Evolutionary conservation across 306 rosid species (phyloP), one percentile per base, ranked within the genome.

Genomic region (Comarum palustre): DNA sequence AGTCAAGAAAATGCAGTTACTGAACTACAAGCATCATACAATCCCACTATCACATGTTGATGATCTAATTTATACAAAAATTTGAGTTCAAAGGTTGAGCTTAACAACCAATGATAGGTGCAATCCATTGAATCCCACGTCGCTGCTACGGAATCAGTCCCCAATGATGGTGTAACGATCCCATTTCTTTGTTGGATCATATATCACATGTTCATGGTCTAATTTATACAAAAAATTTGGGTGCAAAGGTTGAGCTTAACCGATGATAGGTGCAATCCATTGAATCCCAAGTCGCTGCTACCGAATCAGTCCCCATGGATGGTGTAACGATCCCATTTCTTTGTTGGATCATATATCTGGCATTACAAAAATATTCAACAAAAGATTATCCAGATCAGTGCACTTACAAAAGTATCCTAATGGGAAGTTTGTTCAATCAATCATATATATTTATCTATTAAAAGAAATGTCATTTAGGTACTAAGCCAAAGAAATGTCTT

Each of bases 131-230:
- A 62, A 58, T 46, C 32, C 50, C 38, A 11, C 19, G 52, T 6
- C 5, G 64, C 38, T 8, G 31, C 16, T 25, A 3, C 5, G 25
- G 4, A 8, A 68, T 80, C 79, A 80, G 83, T 80, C 83, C 47
- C 83, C 83, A 2, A 75, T 79, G 71, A 80, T 80, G 12, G 83
- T 80, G 55, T 80, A 80, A 3, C 83, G 79, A 72, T 80, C 83
- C 83, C 83, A 80, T 70, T 80, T 80, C 79, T 27, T 80, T n/a
- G 83, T 80, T 24, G 79, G 76, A n/a, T n/a, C n/a, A n/a, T n/a
- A n/a, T 29, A 4, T 12, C 16, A 45, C 15, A 46, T 16, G 38
- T 46, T 45, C 13, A 45, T 20, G 16, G 54, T 66, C 22, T 43
- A 66, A 22, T 66, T 17, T 46, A 16, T 46, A 46, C 58, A 68